Base-by-base conservation (phyloP, 2,329 filamentous ascomycete genomes). In the Teratosphaeria epicoccoides region DNA sequence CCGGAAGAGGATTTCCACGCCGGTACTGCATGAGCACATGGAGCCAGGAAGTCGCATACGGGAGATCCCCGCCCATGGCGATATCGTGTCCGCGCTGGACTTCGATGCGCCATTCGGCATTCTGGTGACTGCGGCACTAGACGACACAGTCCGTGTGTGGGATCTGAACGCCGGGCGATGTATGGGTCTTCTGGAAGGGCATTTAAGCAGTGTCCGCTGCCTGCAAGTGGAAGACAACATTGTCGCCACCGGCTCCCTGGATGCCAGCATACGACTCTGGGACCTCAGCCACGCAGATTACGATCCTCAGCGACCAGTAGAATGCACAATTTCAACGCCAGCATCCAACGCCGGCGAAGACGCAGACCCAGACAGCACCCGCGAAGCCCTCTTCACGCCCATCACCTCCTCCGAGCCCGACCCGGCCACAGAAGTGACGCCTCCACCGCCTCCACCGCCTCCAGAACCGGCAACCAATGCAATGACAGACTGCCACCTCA, bases 41-140 rank as follows among this genome's bases (percentile, higher is more conserved):
- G 84, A 94, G 57, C 84, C 91, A 3, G 93, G 93, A 17, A 89
- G 87, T 28, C 82, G 80, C 63, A 95, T 98, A 63, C 85, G 85
- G 59, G 88, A 96, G 67, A 79, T 97, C 52, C 84, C 87, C 59
- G 89, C 91, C 2, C 93, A 98, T 68, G 83, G 82, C 49, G 93
- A 98, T 66, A 80, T 79, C 52, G 85, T 98, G 56, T 95, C 90
- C 0, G 86, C 91, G 6, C 69, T 98, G 55, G 93, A 97, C 70
- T 98, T 98, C 68, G 93, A 98, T 67, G 86, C 85, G n/a, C 93
- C 93, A 0, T 97, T 97, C 68, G 93, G 93, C 14, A 94, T 88
- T 20, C 82, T 97, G 80, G 88, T 97, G 5, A 91, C 89, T 6
- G 85, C 93, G 9, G 87, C 90, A 9, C 74, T 96, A 63, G 93